Evolutionary conservation across 768 basidiomycete genomes (phyloP).

Genomic region (Amanita phalloides): DNA sequence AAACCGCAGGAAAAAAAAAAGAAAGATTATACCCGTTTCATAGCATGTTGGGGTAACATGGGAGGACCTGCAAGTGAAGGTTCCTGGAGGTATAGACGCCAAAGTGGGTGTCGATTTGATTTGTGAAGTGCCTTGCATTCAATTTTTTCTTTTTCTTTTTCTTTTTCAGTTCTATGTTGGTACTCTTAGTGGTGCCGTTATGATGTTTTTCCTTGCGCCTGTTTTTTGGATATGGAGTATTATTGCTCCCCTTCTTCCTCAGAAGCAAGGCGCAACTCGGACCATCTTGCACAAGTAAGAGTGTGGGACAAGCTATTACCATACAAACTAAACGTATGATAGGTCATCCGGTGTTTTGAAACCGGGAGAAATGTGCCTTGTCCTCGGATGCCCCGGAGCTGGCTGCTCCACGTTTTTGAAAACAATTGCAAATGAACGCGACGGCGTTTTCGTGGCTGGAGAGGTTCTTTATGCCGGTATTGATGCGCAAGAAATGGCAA

Average conservation of each 20-base stretch:
- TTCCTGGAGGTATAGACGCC: slow-evolving; percentile 39
- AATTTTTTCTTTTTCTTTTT: neutral
- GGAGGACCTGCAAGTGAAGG: slow-evolving; percentile 57
- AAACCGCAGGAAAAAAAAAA: neutral
- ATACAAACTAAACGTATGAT: slow-evolving; percentile 2
- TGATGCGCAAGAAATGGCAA: slow-evolving; percentile 61
- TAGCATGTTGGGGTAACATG: slow-evolving; percentile 66
- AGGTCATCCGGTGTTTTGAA: slow-evolving; percentile 62
- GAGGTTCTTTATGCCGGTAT: slow-evolving; percentile 78
- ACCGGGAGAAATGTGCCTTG: slow-evolving; percentile 81
- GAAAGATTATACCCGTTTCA: slow-evolving; percentile 11
- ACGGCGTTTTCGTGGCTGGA: slow-evolving; percentile 53
- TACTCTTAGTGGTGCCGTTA: slow-evolving; percentile 52
- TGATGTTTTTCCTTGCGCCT: slow-evolving; percentile 44
- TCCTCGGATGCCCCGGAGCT: slow-evolving; percentile 72
- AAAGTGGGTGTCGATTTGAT: slow-evolving; percentile 30
- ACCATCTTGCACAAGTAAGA: slow-evolving; percentile 54
- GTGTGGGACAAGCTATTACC: neutral
- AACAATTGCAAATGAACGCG: slow-evolving; percentile 69
- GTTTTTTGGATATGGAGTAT: slow-evolving; percentile 35
- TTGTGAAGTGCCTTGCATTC: neutral
- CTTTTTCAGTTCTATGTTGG: slow-evolving; percentile 43
- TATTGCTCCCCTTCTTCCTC: slow-evolving; percentile 28
- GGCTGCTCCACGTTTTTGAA: slow-evolving; percentile 87
- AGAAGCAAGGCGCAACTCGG: slow-evolving; percentile 26